Conservation (phyloP, 106 monocot species). For the Ottelia alismoides region DNA sequence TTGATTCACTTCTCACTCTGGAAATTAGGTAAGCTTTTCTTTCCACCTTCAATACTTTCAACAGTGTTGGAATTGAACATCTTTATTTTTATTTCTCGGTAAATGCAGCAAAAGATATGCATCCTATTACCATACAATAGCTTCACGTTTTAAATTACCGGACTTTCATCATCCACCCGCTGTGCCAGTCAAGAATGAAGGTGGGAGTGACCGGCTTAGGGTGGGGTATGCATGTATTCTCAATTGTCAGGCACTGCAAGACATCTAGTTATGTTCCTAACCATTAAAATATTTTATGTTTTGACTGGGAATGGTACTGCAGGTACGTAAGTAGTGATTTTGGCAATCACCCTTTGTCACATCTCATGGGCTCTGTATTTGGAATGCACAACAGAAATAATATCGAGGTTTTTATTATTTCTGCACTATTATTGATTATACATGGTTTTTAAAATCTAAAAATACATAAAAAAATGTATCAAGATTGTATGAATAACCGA, state of each 20-base stretch:
- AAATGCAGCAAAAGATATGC: conserved; percentile 75
- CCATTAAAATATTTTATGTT: neutral
- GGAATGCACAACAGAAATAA: conserved; percentile 84
- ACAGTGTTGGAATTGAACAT: no score
- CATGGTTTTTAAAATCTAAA: no score
- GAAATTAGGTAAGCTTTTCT: conserved; percentile 65
- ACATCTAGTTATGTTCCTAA: neutral
- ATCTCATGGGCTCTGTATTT: conserved; percentile 98
- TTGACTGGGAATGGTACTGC: conserved; percentile 19
- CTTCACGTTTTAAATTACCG: conserved; percentile 78
- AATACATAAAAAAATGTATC: no score
- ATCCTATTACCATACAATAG: conserved; percentile 76
- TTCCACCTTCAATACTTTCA: no score
- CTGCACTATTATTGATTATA: no score
- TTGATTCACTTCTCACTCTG: conserved; percentile 79
- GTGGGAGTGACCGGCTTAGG: conserved; percentile 53
- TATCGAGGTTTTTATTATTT: conserved; percentile 54
- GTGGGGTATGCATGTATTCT: conserved; percentile 55
- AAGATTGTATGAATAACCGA: no score
- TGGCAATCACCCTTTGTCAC: conserved; percentile 94
- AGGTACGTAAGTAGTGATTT: conserved; percentile 99
- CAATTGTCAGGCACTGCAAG: neutral
- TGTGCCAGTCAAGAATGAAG: conserved; percentile 55
- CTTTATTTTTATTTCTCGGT: no score
- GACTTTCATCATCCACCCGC: conserved; percentile 55